phyloP scores from a whole-genome alignment of 2,329 filamentous ascomycete species.

The Aspergillus unguis region DNA sequence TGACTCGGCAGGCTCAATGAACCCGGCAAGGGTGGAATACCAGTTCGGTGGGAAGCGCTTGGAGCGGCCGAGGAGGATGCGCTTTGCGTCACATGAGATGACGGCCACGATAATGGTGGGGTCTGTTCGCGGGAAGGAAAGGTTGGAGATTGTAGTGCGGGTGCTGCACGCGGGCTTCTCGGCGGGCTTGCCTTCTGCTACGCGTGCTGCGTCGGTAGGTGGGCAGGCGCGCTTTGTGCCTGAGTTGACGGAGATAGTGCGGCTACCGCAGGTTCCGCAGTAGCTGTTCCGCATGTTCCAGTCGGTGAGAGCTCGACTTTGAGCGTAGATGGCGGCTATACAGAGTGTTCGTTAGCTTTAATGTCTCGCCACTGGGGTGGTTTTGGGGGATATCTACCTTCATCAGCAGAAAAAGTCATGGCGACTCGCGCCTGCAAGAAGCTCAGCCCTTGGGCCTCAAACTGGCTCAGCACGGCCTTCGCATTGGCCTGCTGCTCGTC shows the following conservation, averaged over 20 bases:
- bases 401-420: conserved; percentile 58
- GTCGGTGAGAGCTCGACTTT: conserved; percentile 82
- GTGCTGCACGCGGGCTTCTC: conserved; percentile 71
- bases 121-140: conserved; percentile 88
- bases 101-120: conserved; percentile 95
- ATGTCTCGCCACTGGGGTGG: not conserved
- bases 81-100: conserved; percentile 72
- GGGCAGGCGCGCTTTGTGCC: conserved; percentile 46
- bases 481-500: conserved; percentile 57
- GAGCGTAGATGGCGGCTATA: conserved; percentile 81
- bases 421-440: conserved; percentile 67
- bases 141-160: conserved; percentile 80
- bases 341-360: not conserved
- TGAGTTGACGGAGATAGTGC: conserved; percentile 58
- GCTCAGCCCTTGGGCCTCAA: conserved; percentile 60
- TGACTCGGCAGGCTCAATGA: conserved; percentile 80
- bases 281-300: conserved; percentile 94
- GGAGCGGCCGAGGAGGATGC: conserved; percentile 78
- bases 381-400: conserved; percentile 47
- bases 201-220: conserved; percentile 39
- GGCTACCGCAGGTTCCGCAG: conserved; percentile 83
- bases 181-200: conserved; percentile 27
- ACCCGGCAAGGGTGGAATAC: conserved; percentile 87
- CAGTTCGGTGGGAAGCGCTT: conserved; percentile 78
- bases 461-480: conserved; percentile 55